Conservation (phyloP, 495 filamentous ascomycete species). For the Lentithecium fluviatile region DNA sequence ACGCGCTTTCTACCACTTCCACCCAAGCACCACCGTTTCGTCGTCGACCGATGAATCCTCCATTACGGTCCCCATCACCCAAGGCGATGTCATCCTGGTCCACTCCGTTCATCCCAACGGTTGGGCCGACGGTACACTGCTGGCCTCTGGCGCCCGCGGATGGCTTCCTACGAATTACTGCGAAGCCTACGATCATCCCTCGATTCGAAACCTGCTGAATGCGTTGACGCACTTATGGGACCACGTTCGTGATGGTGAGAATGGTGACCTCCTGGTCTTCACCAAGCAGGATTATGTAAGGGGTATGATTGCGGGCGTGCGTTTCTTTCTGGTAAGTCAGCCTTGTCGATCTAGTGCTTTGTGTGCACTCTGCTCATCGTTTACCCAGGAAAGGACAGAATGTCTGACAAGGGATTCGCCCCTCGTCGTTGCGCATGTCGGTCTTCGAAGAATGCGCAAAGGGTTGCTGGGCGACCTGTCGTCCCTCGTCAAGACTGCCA, state of each 20-base stretch:
- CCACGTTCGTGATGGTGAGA: constrained; percentile 67
- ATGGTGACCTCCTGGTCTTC: constrained; percentile 68
- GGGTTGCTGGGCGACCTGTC: constrained; percentile 85
- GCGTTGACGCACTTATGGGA: constrained; percentile 93
- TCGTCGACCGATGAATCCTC: constrained; percentile 58
- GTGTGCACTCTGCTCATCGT: constrained; percentile 24
- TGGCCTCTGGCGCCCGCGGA: constrained; percentile 82
- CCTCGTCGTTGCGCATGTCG: constrained; percentile 69
- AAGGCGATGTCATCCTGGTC: constrained; percentile 88
- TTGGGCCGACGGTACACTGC: constrained; percentile 96
- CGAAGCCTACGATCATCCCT: constrained; percentile 83
- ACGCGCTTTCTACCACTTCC: constrained; percentile 93
- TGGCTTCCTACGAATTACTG: constrained; percentile 99
- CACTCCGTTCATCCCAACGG: constrained; percentile 98
- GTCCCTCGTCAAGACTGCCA: constrained; percentile 80
- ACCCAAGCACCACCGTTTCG: constrained; percentile 69
- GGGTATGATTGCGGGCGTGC: constrained; percentile 88
- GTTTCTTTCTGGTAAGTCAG: constrained; percentile 75
- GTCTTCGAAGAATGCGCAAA: constrained; percentile 79
- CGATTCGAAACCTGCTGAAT: constrained; percentile 80
- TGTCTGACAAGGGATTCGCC: constrained; percentile 81
- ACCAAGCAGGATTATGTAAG: constrained; percentile 86
- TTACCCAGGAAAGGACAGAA: constrained; percentile 72
- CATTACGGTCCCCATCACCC: constrained; percentile 79
- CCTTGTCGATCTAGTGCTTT: not conserved